Conservation (phyloP, 352 stramenopile species). For the Peronospora farinosa region DNA sequence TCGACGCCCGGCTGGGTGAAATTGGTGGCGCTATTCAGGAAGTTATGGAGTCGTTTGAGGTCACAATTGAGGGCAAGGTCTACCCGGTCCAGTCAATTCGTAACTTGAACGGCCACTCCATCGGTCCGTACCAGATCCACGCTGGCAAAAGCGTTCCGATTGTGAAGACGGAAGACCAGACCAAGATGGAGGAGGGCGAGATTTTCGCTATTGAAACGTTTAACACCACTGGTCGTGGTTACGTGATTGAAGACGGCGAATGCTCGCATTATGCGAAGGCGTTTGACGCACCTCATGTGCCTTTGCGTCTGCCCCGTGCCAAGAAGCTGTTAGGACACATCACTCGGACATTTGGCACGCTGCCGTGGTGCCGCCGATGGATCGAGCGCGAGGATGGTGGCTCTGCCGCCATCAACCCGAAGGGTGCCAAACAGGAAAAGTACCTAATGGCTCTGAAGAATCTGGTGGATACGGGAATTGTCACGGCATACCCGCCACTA, state of each 20-base stretch:
- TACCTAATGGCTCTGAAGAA: slow-evolving; percentile 97
- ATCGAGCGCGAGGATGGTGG: slow-evolving; percentile 95
- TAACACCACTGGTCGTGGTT: slow-evolving; percentile 80
- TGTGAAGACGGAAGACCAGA: slow-evolving; percentile 88
- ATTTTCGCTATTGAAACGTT: slow-evolving; percentile 98
- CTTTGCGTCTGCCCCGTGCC: slow-evolving; percentile 83
- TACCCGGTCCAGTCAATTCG: slow-evolving; percentile 94
- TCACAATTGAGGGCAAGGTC: slow-evolving; percentile 93
- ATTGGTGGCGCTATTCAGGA: slow-evolving; percentile 21
- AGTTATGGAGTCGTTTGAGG: slow-evolving; percentile 44
- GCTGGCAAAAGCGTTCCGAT: slow-evolving; percentile 96
- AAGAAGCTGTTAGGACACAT: slow-evolving; percentile 97
- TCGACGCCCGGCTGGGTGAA: slow-evolving; percentile 89
- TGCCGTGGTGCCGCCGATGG: slow-evolving; percentile 97
- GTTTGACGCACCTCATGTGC: slow-evolving; percentile 92
- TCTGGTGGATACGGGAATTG: slow-evolving; percentile 94
- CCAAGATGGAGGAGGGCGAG: slow-evolving; percentile 97
- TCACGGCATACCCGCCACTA: slow-evolving; percentile 94
- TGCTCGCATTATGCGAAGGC: slow-evolving; percentile 98
- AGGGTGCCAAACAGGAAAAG: slow-evolving; percentile 95
- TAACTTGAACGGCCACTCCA: slow-evolving; percentile 98
- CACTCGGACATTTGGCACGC: slow-evolving; percentile 98
- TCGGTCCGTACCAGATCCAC: slow-evolving; percentile 95
- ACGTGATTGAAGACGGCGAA: slow-evolving; percentile 92
- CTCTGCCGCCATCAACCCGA: slow-evolving; percentile 87